These are phyloP conservation scores for Basidioascus undulatus DNA, from an alignment of 768 basidiomycete genomes.

Conservation along the genomic window DNA sequence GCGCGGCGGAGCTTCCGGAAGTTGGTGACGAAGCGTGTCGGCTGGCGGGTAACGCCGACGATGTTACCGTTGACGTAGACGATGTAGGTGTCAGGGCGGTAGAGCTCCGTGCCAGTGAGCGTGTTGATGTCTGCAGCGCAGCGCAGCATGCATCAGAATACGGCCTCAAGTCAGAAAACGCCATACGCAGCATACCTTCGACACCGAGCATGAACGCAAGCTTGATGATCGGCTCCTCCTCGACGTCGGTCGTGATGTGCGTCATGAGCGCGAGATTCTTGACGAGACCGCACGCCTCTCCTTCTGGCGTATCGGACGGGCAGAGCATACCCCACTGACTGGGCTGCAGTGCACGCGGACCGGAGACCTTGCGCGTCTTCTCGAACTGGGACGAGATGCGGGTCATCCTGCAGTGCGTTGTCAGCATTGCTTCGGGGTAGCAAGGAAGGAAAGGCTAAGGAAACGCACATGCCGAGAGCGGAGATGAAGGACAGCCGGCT, in stretches of 20 bases:
- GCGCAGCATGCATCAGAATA: neutral
- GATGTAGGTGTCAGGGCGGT: conserved; percentile 71
- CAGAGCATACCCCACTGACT: conserved; percentile 99
- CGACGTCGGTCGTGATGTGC: conserved; percentile 96
- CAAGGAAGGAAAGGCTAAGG: too few relatives aligned
- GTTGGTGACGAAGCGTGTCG: conserved; percentile 59
- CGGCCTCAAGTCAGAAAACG: conserved; percentile 4
- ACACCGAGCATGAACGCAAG: conserved; percentile 88
- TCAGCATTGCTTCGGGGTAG: too few relatives aligned
- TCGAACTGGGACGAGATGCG: conserved; percentile 96
- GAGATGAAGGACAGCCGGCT: conserved; percentile 88
- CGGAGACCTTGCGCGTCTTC: conserved; percentile 95
- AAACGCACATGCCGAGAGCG: conserved; percentile 90
- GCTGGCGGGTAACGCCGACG: conserved; percentile 71
- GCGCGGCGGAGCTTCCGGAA: conserved; percentile 84
- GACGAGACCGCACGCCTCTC: conserved; percentile 93
- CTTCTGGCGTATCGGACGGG: conserved; percentile 96
- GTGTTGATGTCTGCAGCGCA: conserved; percentile 49
- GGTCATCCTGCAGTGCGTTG: too few relatives aligned
- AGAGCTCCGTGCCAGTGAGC: conserved; percentile 84
- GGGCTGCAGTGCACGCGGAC: conserved; percentile 85
- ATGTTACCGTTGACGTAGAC: conserved; percentile 94
- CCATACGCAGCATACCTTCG: too few relatives aligned
- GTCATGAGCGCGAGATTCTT: conserved; percentile 99
- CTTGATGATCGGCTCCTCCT: conserved; percentile 75